Base-by-base conservation (phyloP, 305 asterid species). In the Caryopteris hybrid region DNA sequence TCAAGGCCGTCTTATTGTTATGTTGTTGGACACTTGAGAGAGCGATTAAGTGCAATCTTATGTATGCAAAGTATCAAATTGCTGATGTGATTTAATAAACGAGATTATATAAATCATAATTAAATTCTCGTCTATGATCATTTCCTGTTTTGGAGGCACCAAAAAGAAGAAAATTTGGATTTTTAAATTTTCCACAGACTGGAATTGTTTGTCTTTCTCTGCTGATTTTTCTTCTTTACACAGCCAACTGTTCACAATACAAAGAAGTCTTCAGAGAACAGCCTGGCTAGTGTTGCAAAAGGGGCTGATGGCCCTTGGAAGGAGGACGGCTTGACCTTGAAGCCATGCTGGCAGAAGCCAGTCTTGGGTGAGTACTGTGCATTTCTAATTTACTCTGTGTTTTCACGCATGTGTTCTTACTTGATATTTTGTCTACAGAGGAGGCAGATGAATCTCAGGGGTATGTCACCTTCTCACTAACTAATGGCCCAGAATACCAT, bases 401-500 rank as follows among this genome's bases (percentile, higher is more conserved):
- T 74, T 6, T 16, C 53, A 11, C 13, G 54, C n/a, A 4, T 39
- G 61, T 61, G 47, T 20, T 34, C 64, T 78, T 50, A 47, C 61
- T 66, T 48, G 55, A 5, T 56, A 10, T 48, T 57, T 36, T 62
- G 53, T 51, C 43, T 41, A 57, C 90, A 88, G 97, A 87, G 86
- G 96, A 89, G 61, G 81, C 78, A 25, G 96, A 85, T 18, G 86
- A 91, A 72, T 79, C 88, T 1, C 81, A 81, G 73, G 98, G 99
- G 12, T 80, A 75, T 67, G 93, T 89, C 59, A 89, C 89, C 45
- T 94, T 94, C 81, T 94, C 99, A 17, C 82, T 94, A 71, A 91
- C 99, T 21, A 91, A 89, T 18, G 99, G 99, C 74, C 98, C 99
- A 21, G 99, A 94, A 68, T 94, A 94, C 78, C 99, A 94, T 64